A percentile compares a stretch with the other conserved stretches of the same genome.
These are phyloP conservation scores for Cladosporium cucumerinum DNA, from an alignment of 2,329 filamentous ascomycete genomes.

Conservation along the genomic window DNA sequence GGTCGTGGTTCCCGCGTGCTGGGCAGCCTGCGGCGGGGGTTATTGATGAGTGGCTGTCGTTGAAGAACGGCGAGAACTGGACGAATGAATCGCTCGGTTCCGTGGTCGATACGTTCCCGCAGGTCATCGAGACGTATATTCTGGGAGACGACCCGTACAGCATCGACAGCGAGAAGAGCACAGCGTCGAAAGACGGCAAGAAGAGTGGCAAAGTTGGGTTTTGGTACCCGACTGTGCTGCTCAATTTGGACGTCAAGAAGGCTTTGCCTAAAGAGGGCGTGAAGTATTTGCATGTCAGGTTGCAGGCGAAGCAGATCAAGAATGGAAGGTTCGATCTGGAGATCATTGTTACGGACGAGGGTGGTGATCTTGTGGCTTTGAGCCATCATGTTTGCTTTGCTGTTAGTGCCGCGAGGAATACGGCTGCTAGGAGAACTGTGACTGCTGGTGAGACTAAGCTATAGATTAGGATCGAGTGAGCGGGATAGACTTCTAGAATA, in stretches of 20 bases:
- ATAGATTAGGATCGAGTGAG: constrained; percentile 1
- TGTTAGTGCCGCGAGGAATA: constrained; percentile 62
- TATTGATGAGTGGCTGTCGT: constrained; percentile 66
- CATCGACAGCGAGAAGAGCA: constrained; percentile 22
- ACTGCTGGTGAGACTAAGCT: constrained; percentile 22
- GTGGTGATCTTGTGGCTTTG: constrained; percentile 63
- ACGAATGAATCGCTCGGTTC: constrained; percentile 63
- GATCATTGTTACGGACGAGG: constrained; percentile 62
- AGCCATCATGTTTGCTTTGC: constrained; percentile 67
- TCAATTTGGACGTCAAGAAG: constrained; percentile 78
- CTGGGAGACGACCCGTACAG: constrained; percentile 35
- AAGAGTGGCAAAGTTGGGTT: constrained; percentile 40
- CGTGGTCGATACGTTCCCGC: constrained; percentile 66
- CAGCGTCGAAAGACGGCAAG: constrained; percentile 20
- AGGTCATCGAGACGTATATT: constrained; percentile 54
- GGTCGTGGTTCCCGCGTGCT: constrained; percentile 51
- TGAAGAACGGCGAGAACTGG: constrained; percentile 60
- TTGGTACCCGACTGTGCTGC: constrained; percentile 73
- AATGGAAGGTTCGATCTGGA: constrained; percentile 75
- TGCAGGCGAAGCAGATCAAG: constrained; percentile 62
- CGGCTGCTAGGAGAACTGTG: constrained; percentile 45
- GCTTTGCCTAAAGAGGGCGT: constrained; percentile 63
- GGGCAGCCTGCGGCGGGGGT: constrained; percentile 41
- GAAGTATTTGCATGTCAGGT: constrained; percentile 68
- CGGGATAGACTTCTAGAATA: not conserved